Conservation (phyloP, 2,329 filamentous ascomycete genomes). For the Cladosporium sp. region DNA sequence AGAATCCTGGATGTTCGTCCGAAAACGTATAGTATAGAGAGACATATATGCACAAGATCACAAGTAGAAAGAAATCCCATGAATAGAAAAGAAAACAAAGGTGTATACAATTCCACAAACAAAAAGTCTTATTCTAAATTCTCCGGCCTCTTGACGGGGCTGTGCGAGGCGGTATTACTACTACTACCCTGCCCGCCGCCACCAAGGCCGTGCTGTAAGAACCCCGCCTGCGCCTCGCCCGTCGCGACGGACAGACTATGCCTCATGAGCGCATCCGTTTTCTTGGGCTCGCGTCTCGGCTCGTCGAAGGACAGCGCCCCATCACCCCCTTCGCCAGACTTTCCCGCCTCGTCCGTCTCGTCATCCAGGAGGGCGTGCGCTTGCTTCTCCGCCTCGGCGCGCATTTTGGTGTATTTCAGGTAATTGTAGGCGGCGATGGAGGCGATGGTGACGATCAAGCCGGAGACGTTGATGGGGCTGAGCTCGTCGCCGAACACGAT, state of each 20-base stretch:
- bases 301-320: constrained; percentile 17
- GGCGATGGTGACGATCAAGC: constrained; percentile 79
- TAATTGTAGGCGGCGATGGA: constrained; percentile 92
- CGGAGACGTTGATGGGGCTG: constrained; percentile 81
- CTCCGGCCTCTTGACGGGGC: constrained; percentile 44
- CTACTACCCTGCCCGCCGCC: constrained; percentile 11
- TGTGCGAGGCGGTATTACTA: constrained; percentile 28
- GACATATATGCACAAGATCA: no score
- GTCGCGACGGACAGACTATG: constrained; percentile 17
- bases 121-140: constrained; percentile 34
- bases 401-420: constrained; percentile 89
- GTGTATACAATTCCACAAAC: no score
- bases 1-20: no score
- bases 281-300: constrained; percentile 26
- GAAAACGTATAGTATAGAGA: no score
- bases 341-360: constrained; percentile 12
- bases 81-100: no score
- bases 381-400: constrained; percentile 61
- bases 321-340: constrained; percentile 10
- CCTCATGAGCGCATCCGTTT: constrained; percentile 25
- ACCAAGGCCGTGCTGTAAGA: background rate
- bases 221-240: background rate
- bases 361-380: constrained; percentile 22
- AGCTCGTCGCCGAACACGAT: constrained; percentile 85
- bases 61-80: no score